Percentiles rank a stretch among this genome's conserved stretches.
These are phyloP conservation scores for Barbatosphaeria neglecta DNA, from an alignment of 495 filamentous ascomycete species.

Conservation along the genomic window DNA sequence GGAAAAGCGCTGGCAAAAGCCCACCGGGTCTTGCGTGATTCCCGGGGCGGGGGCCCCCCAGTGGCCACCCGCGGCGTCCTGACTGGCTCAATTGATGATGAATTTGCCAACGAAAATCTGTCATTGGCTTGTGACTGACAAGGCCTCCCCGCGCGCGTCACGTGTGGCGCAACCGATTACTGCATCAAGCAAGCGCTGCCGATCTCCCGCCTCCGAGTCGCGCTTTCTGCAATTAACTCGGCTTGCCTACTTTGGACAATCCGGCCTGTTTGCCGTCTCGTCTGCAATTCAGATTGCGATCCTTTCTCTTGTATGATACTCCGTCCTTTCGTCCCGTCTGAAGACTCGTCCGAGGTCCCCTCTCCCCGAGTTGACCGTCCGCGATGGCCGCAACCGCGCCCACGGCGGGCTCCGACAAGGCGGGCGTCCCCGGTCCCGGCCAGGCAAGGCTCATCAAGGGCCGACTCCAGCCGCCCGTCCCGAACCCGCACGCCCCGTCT, in stretches of 20 bases:
- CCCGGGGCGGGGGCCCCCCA: background rate
- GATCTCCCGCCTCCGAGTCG: background rate
- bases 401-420: no score
- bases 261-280: no score
- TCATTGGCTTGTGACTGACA: background rate
- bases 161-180: background rate
- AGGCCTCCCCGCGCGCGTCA: background rate
- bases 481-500: slow-evolving; percentile 1
- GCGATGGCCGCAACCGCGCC: background rate
- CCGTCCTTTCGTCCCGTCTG: no score
- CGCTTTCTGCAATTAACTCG: no score
- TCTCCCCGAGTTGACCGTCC: no score
- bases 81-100: background rate
- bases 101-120: background rate
- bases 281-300: no score
- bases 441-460: slow-evolving; percentile 5
- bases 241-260: no score
- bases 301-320: no score
- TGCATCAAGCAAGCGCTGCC: background rate
- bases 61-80: background rate
- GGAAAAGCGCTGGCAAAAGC: background rate
- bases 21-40: background rate
- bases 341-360: no score
- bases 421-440: background rate
- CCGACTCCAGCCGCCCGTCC: slow-evolving; percentile 4